phyloP scores from a whole-genome alignment of 2,329 filamentous ascomycete species.

The Amauroascus niger region DNA sequence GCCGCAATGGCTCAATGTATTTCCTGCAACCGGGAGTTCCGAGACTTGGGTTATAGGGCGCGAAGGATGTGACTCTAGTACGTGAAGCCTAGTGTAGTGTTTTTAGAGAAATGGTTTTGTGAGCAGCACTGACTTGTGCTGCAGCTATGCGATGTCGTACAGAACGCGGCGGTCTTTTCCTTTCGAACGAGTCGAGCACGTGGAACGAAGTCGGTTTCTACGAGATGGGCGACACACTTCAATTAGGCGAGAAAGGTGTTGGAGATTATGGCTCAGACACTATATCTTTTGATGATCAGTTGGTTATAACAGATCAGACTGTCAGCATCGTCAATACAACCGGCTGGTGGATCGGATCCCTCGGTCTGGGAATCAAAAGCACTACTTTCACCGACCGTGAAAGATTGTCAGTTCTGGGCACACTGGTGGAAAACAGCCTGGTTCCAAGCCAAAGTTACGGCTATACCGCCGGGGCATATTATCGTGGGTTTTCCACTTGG shows the following conservation, averaged over 20 bases:
- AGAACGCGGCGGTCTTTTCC: slow-evolving; percentile 26
- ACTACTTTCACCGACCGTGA: slow-evolving; percentile 22
- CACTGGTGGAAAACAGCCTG: slow-evolving; percentile 22
- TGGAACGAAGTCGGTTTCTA: slow-evolving; percentile 25
- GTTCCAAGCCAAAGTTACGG: slow-evolving; percentile 28
- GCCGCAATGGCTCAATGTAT: slow-evolving; percentile 24
- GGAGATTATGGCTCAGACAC: slow-evolving; percentile 32
- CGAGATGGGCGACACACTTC: slow-evolving; percentile 21
- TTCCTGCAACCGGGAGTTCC: slow-evolving; percentile 24
- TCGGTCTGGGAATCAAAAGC: slow-evolving; percentile 25
- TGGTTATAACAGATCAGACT: slow-evolving; percentile 24
- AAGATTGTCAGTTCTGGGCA: slow-evolving; percentile 22
- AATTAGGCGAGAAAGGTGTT: slow-evolving; percentile 19
- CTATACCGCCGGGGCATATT: slow-evolving; percentile 28
- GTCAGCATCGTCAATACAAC: slow-evolving; percentile 27
- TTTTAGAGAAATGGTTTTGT: not conserved
- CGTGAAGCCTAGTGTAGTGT: slow-evolving; percentile 1
- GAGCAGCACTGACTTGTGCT: not conserved
- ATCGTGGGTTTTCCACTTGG: slow-evolving; percentile 19
- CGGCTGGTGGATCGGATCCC: slow-evolving; percentile 28
- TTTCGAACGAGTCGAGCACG: slow-evolving; percentile 25
- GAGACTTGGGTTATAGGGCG: slow-evolving; percentile 26
- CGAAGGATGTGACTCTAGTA: slow-evolving; percentile 24
- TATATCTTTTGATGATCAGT: slow-evolving; percentile 22
- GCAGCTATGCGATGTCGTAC: slow-evolving; percentile 19